Conservation (phyloP, 2,329 filamentous ascomycete species). For the Colletotrichum euphorbiae region DNA sequence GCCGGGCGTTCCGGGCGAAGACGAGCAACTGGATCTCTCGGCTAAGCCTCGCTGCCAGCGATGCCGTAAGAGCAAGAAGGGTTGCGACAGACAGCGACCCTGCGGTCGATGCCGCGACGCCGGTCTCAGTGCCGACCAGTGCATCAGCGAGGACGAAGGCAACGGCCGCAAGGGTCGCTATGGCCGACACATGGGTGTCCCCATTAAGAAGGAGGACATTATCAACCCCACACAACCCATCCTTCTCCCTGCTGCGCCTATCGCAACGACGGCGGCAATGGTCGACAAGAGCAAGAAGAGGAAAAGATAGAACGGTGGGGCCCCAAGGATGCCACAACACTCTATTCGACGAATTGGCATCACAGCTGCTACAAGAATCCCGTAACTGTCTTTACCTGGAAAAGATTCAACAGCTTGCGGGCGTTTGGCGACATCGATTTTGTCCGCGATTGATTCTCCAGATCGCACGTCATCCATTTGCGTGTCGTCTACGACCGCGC, state of each 20-base stretch:
- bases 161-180: constrained; percentile 97
- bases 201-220: constrained; percentile 69
- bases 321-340: not conserved
- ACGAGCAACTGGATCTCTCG: constrained; percentile 92
- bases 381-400: constrained; percentile 25
- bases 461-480: not conserved
- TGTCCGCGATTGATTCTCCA: not conserved
- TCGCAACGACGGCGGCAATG: constrained; percentile 50
- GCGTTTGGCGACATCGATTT: constrained; percentile 14
- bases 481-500: not conserved
- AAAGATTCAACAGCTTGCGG: constrained; percentile 8
- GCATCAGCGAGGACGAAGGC: constrained; percentile 96
- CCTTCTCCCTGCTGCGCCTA: constrained; percentile 58
- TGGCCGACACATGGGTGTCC: constrained; percentile 76
- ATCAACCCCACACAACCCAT: constrained; percentile 50
- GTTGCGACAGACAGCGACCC: constrained; percentile 94
- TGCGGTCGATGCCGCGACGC: constrained; percentile 97
- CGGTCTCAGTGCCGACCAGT: constrained; percentile 91
- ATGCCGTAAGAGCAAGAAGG: constrained; percentile 99
- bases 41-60: constrained; percentile 97
- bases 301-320: constrained; percentile 60
- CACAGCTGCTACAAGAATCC: not conserved
- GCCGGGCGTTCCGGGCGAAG: constrained; percentile 75
- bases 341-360: not conserved
- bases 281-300: constrained; percentile 72